Percentiles rank a stretch among this genome's conserved stretches.
These are phyloP conservation scores for Haplosporangium gracile DNA, from an alignment of 192 early-diverging fungal species.

Conservation along the genomic window DNA sequence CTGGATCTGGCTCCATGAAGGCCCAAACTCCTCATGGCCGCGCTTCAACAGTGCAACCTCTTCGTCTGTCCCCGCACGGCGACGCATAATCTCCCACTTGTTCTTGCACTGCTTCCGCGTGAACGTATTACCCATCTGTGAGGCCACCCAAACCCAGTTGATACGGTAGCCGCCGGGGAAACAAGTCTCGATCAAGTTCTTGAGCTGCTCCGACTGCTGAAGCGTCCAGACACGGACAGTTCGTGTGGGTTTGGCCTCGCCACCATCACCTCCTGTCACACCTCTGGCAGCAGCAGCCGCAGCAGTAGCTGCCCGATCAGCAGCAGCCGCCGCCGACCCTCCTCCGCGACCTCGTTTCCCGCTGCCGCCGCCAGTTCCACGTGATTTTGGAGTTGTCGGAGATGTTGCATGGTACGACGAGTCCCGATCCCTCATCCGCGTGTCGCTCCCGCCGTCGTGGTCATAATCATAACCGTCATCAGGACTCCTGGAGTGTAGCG, in stretches of 20 bases:
- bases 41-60: slow-evolving; percentile 30
- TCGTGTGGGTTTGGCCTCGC: slow-evolving; percentile 38
- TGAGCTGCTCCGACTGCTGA: slow-evolving; percentile 51
- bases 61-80: slow-evolving; percentile 46
- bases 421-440: not conserved
- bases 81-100: slow-evolving; percentile 57
- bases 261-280: not conserved
- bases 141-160: slow-evolving; percentile 57
- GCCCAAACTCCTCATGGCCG: slow-evolving; percentile 45
- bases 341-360: slow-evolving; percentile 2
- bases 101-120: slow-evolving; percentile 56
- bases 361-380: not conserved
- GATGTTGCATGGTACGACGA: slow-evolving; percentile 7
- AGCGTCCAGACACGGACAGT: slow-evolving; percentile 51
- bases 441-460: not conserved
- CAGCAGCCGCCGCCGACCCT: not conserved
- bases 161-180: slow-evolving; percentile 54
- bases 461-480: not conserved
- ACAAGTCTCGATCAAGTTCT: slow-evolving; percentile 48
- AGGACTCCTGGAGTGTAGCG: not conserved
- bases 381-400: slow-evolving; percentile 10
- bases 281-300: not conserved
- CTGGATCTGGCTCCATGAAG: slow-evolving; percentile 47
- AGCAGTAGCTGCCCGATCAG: not conserved
- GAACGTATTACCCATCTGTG: slow-evolving; percentile 55